These are phyloP conservation scores for Nannizzia gypsea DNA, from an alignment of 2,329 filamentous ascomycete species.

Conservation along the genomic window DNA sequence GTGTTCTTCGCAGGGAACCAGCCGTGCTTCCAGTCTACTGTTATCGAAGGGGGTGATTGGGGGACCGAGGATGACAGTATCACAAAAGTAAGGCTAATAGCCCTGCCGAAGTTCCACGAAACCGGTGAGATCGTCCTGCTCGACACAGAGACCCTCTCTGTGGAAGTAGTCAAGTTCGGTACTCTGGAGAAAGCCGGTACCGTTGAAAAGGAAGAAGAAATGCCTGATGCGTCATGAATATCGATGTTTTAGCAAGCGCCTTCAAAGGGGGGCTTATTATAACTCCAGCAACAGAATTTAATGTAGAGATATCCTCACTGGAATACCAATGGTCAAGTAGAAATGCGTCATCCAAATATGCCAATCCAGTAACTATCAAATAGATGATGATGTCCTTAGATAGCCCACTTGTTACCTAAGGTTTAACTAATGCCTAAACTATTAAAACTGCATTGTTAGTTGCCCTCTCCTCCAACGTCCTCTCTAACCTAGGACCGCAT, in stretches of 20 bases:
- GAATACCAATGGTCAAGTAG: neutral
- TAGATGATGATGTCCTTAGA: no score
- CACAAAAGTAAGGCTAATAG: constrained; percentile 58
- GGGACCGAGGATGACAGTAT: constrained; percentile 26
- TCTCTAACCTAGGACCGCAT: neutral
- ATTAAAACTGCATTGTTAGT: no score
- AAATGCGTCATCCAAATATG: no score
- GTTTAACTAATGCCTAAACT: no score
- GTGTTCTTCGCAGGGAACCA: constrained; percentile 85
- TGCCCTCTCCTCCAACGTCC: neutral
- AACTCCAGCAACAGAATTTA: neutral
- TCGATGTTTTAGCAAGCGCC: neutral
- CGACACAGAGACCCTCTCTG: constrained; percentile 73
- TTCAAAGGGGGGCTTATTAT: neutral
- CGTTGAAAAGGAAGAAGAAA: neutral
- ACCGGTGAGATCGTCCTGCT: constrained; percentile 72
- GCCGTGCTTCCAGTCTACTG: constrained; percentile 59
- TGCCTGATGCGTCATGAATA: neutral
- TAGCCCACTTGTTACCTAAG: no score
- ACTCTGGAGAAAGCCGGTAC: neutral
- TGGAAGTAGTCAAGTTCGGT: constrained; percentile 54
- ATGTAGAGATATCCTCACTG: neutral
- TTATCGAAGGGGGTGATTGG: constrained; percentile 42
- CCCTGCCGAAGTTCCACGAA: constrained; percentile 68
- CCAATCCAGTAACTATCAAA: no score